These are phyloP conservation scores for Vaccinium darrowii DNA, from an alignment of 148 eudicot genomes.

Conservation along the genomic window DNA sequence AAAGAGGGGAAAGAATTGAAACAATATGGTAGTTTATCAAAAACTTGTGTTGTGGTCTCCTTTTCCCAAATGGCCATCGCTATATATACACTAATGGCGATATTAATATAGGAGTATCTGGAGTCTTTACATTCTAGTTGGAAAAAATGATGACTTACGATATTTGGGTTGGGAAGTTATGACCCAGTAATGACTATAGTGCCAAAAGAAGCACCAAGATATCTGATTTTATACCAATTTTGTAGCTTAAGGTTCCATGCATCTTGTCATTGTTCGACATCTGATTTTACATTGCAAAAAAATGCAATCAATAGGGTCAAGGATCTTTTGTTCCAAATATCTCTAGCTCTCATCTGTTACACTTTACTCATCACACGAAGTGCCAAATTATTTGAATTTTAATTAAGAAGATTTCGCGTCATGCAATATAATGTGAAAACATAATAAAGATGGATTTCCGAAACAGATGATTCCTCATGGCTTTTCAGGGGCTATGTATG, in stretches of 20 bases:
- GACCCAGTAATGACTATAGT: neutral
- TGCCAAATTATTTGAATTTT: neutral
- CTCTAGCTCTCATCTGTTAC: neutral
- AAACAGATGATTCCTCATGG: neutral
- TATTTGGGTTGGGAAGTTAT: constrained; percentile 11
- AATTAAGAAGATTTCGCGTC: neutral
- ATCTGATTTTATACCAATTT: neutral
- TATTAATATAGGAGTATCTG: constrained; percentile 9
- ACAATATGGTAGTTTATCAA: constrained; percentile 12
- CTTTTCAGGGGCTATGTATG: neutral
- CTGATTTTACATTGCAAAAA: neutral
- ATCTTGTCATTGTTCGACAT: neutral
- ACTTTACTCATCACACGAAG: neutral
- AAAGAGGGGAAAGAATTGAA: constrained; percentile 14
- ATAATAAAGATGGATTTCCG: neutral
- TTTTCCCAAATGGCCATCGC: constrained; percentile 8
- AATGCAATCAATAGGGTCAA: neutral
- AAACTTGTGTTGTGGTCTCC: neutral
- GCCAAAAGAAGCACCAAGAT: neutral
- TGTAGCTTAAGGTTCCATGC: neutral
- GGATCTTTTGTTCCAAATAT: neutral
- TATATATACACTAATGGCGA: constrained; percentile 21
- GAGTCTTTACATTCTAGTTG: neutral
- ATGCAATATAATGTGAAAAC: neutral
- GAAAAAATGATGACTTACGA: constrained; percentile 3